phyloP scores from a whole-genome alignment of 345 rosid genomes.

The Pugionium cornutum region DNA sequence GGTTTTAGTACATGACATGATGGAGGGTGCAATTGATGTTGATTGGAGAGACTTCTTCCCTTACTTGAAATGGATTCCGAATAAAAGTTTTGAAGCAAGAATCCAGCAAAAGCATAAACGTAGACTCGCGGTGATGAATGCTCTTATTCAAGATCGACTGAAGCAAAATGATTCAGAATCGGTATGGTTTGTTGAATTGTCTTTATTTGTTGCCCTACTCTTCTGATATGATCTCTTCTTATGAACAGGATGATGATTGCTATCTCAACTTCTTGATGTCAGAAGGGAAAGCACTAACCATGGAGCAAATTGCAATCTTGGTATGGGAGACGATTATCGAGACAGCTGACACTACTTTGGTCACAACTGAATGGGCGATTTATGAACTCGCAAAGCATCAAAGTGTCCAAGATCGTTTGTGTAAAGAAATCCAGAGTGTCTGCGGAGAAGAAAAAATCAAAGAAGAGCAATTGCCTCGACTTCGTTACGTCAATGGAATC shows the following conservation, averaged over 20 bases:
- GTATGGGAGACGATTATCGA: constrained; percentile 82
- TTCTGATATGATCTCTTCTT: constrained; percentile 7
- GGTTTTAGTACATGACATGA: constrained; percentile 63
- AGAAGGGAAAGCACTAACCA: constrained; percentile 61
- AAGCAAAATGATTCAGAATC: constrained; percentile 53
- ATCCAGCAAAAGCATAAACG: constrained; percentile 49
- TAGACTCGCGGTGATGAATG: constrained; percentile 67
- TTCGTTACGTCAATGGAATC: constrained; percentile 63
- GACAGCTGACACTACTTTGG: constrained; percentile 73
- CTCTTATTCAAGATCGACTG: constrained; percentile 54
- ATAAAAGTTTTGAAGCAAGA: constrained; percentile 51
- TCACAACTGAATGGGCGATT: constrained; percentile 86
- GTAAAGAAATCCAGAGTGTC: constrained; percentile 47
- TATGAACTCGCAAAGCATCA: constrained; percentile 80
- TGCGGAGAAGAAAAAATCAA: constrained; percentile 58
- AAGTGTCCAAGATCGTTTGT: constrained; percentile 56
- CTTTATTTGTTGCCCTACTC: not conserved
- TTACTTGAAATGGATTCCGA: constrained; percentile 79
- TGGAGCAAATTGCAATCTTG: constrained; percentile 60
- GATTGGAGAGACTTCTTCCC: constrained; percentile 99
- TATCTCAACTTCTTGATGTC: constrained; percentile 61
- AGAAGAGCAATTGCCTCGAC: constrained; percentile 60
- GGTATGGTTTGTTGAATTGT: constrained; percentile 40
- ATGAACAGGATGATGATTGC: constrained; percentile 54
- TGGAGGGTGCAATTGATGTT: constrained; percentile 82